phyloP scores from a whole-genome alignment of 2,329 filamentous ascomycete genomes.

The Colletotrichum australisinense region DNA sequence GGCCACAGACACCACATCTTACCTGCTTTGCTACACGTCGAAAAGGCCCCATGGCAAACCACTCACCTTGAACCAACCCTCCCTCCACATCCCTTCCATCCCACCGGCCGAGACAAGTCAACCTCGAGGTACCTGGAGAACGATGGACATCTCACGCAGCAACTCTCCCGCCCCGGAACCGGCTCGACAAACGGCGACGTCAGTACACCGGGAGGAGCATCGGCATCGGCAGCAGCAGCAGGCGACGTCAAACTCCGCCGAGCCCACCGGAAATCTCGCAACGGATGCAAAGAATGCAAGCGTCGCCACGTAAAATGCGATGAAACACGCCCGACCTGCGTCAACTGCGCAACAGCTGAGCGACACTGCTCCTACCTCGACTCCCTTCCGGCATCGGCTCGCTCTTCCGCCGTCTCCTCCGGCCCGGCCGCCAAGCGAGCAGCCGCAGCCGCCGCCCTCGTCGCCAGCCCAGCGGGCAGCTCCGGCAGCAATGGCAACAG shows the following conservation, averaged over 20 bases:
- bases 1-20: neutral
- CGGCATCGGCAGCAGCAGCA: neutral
- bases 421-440: slow-evolving; percentile 9
- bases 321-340: slow-evolving; percentile 52
- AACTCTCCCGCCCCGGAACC: slow-evolving; percentile 28
- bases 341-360: slow-evolving; percentile 52
- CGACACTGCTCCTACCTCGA: slow-evolving; percentile 47
- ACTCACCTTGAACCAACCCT: neutral
- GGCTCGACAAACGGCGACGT: slow-evolving; percentile 31
- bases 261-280: slow-evolving; percentile 53
- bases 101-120: neutral
- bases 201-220: slow-evolving; percentile 18
- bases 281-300: slow-evolving; percentile 54
- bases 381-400: slow-evolving; percentile 19
- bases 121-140: neutral
- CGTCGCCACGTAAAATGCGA: slow-evolving; percentile 56
- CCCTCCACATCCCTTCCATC: neutral
- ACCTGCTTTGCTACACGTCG: neutral
- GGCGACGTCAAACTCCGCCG: slow-evolving; percentile 46
- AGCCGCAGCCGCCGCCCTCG: neutral
- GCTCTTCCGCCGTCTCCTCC: neutral
- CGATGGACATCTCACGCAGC: slow-evolving; percentile 9
- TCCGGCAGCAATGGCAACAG: neutral
- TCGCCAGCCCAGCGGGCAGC: slow-evolving; percentile 10
- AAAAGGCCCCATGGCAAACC: neutral